Percentiles rank a stretch among this genome's conserved stretches.
These are phyloP conservation scores for Fusarium sp. DNA, from an alignment of 2,329 filamentous ascomycete genomes.

Conservation along the genomic window DNA sequence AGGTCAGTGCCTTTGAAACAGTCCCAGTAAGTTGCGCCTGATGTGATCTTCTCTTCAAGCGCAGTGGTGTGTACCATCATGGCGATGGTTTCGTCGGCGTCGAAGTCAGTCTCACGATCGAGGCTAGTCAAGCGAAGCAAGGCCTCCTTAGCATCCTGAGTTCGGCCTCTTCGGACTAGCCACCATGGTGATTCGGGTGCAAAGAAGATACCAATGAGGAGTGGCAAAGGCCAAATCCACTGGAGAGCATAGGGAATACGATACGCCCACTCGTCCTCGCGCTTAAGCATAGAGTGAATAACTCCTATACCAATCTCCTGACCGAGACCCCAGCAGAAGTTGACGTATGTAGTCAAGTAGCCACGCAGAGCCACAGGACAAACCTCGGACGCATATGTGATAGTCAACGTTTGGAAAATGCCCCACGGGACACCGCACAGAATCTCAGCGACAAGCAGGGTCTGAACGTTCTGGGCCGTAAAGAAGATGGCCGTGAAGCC, in stretches of 20 bases:
- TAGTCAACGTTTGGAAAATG: slow-evolving; percentile 68
- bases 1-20: slow-evolving; percentile 85
- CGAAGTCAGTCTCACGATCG: slow-evolving; percentile 75
- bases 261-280: slow-evolving; percentile 75
- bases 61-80: slow-evolving; percentile 95
- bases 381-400: slow-evolving; percentile 77
- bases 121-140: slow-evolving; percentile 73
- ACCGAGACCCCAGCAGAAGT: slow-evolving; percentile 82
- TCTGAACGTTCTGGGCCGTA: slow-evolving; percentile 69
- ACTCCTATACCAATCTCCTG: slow-evolving; percentile 80
- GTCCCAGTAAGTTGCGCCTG: slow-evolving; percentile 79
- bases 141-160: slow-evolving; percentile 73
- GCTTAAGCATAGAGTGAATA: slow-evolving; percentile 73
- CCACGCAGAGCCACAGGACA: slow-evolving; percentile 78
- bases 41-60: slow-evolving; percentile 79
- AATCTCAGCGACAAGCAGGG: slow-evolving; percentile 70
- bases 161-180: slow-evolving; percentile 74
- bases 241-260: slow-evolving; percentile 78
- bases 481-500: slow-evolving; percentile 73
- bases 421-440: slow-evolving; percentile 72
- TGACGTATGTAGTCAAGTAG: slow-evolving; percentile 79
- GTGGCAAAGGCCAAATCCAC: slow-evolving; percentile 81
- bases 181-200: slow-evolving; percentile 80
- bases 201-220: slow-evolving; percentile 73
- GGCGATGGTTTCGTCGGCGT: slow-evolving; percentile 84